Conservation (phyloP, 306 rosid species). For the Glycine tomentella region DNA sequence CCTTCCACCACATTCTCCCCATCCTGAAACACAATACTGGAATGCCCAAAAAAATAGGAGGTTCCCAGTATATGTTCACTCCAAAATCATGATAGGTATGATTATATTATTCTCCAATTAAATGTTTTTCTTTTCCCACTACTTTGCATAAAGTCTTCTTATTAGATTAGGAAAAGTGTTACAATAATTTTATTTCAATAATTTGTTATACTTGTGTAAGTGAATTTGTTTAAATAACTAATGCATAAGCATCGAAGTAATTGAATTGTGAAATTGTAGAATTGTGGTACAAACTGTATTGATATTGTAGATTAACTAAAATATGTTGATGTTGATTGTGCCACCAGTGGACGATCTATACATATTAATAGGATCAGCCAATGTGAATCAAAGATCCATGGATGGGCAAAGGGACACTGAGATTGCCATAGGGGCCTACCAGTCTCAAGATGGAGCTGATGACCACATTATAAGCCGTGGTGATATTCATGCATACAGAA, state of each 20-base stretch:
- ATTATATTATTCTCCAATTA: conserved; percentile 1
- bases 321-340: conserved; percentile 21
- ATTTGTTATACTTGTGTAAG: too few relatives aligned
- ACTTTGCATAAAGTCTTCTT: too few relatives aligned
- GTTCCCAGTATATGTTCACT: conserved; percentile 96
- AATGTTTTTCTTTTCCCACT: background rate
- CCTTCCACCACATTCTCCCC: conserved; percentile 77
- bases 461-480: conserved; percentile 32
- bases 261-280: too few relatives aligned
- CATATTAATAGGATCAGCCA: conserved; percentile 91
- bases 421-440: conserved; percentile 89
- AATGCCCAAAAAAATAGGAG: conserved; percentile 83
- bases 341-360: conserved; percentile 86
- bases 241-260: background rate
- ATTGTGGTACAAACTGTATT: background rate
- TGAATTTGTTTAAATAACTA: too few relatives aligned
- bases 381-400: conserved; percentile 96
- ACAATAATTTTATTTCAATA: too few relatives aligned
- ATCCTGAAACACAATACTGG: conserved; percentile 74
- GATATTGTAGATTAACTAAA: conserved; percentile 6
- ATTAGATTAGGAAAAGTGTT: too few relatives aligned
- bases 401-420: conserved; percentile 92
- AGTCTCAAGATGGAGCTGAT: conserved; percentile 42
- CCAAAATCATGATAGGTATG: conserved; percentile 98
- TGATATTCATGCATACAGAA: conserved; percentile 69